Base-by-base conservation (phyloP, 2,329 filamentous ascomycete genomes). In the Cladorrhinum sp. region DNA sequence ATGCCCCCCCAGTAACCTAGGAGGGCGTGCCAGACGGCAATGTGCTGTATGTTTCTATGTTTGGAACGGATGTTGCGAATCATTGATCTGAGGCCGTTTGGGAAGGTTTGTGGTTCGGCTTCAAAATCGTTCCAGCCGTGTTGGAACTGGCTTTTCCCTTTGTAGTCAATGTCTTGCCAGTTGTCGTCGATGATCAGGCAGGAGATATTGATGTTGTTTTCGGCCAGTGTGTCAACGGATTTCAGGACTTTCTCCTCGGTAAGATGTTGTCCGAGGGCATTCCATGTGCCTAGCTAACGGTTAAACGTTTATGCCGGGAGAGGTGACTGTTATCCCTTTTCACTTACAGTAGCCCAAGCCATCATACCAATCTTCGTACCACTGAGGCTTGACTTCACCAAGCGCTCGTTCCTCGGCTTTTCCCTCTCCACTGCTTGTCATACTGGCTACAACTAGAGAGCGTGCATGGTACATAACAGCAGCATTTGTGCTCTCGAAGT, bases 161-260 rank as follows among this genome's bases (percentile, higher is more conserved):
- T 67, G 27, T 79, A 75, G 65, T 84, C 85, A 51, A 96, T 81
- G 8, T 88, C 85, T 74, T 96, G 93, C 95, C 95, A 99, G 68
- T 96, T 96, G 71, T 99, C 95, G 68, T 99, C 95, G 64, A 99
- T 96, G 63, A 98, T 96, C 1, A 99, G 80, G 69, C 87, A 96
- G 0, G 86, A 88, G 50, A 98, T 82, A 48, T 89, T 86, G 69
- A 99, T 91, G 0, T 87, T 83, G 59, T 90, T 82, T 27, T 85
- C 78, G 3, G 87, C 82, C 10, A 99, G 77, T 1, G 83, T 81
- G 60, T 92, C 85, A 1, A 98, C 78, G 1, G 93, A 92, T 45
- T 85, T 74, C 12, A 92, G 78, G 13, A 99, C 84, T 68, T 92
- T 96, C 20, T 91, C 80, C 62, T 93, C 90, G 0, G 88, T 95